Percentiles rank a stretch among this genome's conserved stretches.
phyloP scores from a whole-genome alignment of 257 asterid genomes.

The Plantago major region DNA sequence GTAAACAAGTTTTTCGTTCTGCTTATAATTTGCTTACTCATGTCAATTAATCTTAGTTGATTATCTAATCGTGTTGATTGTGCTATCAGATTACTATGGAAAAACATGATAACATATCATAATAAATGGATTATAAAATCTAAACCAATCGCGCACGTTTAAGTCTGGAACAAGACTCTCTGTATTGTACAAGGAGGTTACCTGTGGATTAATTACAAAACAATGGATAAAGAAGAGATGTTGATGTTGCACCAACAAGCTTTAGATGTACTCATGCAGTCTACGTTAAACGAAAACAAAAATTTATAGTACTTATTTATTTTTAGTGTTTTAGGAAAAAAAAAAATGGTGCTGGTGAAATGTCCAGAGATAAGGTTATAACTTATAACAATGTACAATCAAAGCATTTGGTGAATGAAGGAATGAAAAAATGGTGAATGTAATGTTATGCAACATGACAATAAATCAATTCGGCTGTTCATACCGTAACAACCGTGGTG shows the following conservation, averaged over 20 bases:
- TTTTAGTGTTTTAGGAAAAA: background rate
- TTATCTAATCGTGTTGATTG: background rate
- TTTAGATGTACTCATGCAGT: background rate
- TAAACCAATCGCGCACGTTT: background rate
- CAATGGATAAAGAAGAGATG: background rate
- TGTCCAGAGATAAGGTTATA: background rate
- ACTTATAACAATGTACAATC: background rate
- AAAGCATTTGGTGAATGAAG: background rate
- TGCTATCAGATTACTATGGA: background rate
- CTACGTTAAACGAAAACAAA: background rate
- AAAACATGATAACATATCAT: background rate
- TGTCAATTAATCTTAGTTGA: background rate
- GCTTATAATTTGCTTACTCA: too few relatives aligned
- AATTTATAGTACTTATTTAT: background rate
- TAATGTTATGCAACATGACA: background rate
- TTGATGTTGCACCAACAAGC: slow-evolving; percentile 7
- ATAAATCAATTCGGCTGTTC: background rate
- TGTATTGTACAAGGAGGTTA: background rate
- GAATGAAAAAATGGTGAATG: background rate
- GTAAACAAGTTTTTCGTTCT: too few relatives aligned
- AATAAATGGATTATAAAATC: background rate
- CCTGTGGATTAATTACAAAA: background rate
- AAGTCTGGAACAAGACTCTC: background rate
- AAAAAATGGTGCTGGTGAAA: background rate
- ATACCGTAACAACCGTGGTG: too few relatives aligned